Percentiles rank a stretch among this genome's conserved stretches.
phyloP scores from a whole-genome alignment of 2,329 filamentous ascomycete species.

The Phialophora tarda region DNA sequence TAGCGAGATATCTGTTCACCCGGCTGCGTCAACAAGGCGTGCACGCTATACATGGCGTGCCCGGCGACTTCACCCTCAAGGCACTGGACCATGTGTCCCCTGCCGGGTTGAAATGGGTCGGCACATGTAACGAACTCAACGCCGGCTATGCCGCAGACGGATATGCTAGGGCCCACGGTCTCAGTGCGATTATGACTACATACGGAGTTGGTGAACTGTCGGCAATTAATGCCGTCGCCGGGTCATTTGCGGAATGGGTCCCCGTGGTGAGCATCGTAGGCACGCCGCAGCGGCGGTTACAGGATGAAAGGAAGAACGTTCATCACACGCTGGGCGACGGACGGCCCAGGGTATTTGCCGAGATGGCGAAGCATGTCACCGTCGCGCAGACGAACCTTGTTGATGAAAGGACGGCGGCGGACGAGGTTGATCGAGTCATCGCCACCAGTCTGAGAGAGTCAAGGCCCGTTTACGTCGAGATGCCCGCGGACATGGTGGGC shows the following conservation, averaged over 20 bases:
- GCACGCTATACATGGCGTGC: slow-evolving; percentile 57
- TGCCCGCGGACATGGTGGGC: slow-evolving; percentile 60
- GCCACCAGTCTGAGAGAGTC: slow-evolving; percentile 57
- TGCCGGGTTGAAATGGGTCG: slow-evolving; percentile 61
- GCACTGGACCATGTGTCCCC: slow-evolving; percentile 63
- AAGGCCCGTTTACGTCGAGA: slow-evolving; percentile 61
- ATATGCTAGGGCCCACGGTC: slow-evolving; percentile 66
- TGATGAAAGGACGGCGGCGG: slow-evolving; percentile 53
- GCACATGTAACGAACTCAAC: slow-evolving; percentile 67
- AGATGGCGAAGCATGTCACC: slow-evolving; percentile 57
- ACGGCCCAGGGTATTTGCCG: slow-evolving; percentile 57
- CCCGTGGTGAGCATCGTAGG: slow-evolving; percentile 66
- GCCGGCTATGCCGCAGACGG: slow-evolving; percentile 77
- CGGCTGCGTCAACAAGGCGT: slow-evolving; percentile 57
- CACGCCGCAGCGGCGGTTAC: slow-evolving; percentile 56
- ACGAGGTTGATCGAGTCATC: slow-evolving; percentile 59
- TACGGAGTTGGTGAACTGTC: slow-evolving; percentile 63
- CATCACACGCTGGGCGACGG: slow-evolving; percentile 52
- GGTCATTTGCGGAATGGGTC: slow-evolving; percentile 64
- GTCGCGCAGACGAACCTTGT: slow-evolving; percentile 54
- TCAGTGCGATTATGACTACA: slow-evolving; percentile 56
- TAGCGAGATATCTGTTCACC: slow-evolving; percentile 57
- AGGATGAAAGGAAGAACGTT: slow-evolving; percentile 48
- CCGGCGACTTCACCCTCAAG: slow-evolving; percentile 51
- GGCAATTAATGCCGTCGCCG: slow-evolving; percentile 46